A percentile compares a stretch with the other conserved stretches of the same genome.
Conservation (phyloP, 257 asterid species). For the Solanum paucissectum region DNA sequence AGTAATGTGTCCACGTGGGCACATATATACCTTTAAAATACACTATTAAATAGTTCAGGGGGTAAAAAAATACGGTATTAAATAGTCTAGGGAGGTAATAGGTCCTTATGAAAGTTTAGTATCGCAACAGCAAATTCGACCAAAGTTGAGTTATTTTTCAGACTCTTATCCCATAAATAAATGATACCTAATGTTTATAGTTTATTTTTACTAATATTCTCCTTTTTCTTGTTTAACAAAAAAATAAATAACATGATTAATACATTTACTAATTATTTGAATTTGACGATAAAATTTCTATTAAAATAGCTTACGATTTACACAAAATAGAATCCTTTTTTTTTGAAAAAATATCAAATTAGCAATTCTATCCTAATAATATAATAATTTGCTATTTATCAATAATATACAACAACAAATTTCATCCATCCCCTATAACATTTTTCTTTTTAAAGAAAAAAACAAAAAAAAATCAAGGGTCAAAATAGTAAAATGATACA, state of each 20-base stretch:
- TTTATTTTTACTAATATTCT: not conserved
- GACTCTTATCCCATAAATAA: not conserved
- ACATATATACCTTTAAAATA: too few species aligned
- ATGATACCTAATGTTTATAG: not conserved
- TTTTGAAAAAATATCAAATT: not conserved
- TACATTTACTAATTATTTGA: not conserved
- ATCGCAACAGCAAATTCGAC: too few species aligned
- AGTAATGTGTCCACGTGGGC: too few species aligned
- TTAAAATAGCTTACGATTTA: not conserved
- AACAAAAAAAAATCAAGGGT: not conserved
- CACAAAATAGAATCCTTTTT: not conserved
- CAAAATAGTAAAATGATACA: not conserved
- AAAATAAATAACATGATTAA: not conserved
- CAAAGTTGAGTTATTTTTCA: too few species aligned
- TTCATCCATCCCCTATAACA: too few species aligned
- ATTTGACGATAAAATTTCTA: not conserved
- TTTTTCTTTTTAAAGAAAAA: not conserved
- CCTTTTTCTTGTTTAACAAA: not conserved
- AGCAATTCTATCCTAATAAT: too few species aligned
- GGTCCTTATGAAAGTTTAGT: too few species aligned
- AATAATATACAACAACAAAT: too few species aligned
- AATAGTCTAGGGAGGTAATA: too few species aligned
- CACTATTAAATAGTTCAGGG: too few species aligned
- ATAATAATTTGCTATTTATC: too few species aligned
- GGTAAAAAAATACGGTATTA: too few species aligned